phyloP scores from a whole-genome alignment of 225 moss, liverwort and hornwort genomes.

The Rhytidiadelphus loreus region DNA sequence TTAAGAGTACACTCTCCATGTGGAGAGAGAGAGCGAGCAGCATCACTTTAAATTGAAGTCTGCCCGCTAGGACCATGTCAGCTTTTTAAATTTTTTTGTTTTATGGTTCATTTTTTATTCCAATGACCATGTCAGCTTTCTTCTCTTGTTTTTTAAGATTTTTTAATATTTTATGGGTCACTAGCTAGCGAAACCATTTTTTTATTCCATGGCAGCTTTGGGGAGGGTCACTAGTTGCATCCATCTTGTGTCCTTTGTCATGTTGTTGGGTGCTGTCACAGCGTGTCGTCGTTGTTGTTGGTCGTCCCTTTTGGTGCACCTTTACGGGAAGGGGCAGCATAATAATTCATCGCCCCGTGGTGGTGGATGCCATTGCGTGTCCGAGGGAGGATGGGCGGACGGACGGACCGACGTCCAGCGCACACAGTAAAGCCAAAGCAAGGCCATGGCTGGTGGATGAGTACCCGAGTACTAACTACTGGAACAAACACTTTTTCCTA shows the following conservation, averaged over 20 bases:
- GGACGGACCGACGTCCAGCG: not conserved
- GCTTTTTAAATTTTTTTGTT: not conserved
- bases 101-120: not conserved
- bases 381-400: too few relatives aligned
- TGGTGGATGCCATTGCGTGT: not conserved
- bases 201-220: not conserved
- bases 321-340: not conserved
- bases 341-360: not conserved
- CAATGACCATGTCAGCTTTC: not conserved
- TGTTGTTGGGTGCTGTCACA: not conserved
- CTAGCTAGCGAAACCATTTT: not conserved
- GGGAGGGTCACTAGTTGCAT: not conserved
- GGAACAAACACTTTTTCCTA: too few relatives aligned
- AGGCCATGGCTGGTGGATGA: not conserved
- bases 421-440: not conserved
- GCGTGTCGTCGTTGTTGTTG: not conserved
- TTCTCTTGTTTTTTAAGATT: too few relatives aligned
- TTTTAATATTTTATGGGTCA: not conserved
- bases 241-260: not conserved
- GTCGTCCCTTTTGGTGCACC: not conserved
- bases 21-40: not conserved
- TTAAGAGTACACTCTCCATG: not conserved
- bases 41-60: not conserved
- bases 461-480: not conserved
- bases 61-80: not conserved